Evolutionary conservation across 225 moss, liverwort and hornwort genomes (phyloP), one percentile per base, ranked within the genome.

Genomic region (Bryoerythrophyllum caledonicum): DNA sequence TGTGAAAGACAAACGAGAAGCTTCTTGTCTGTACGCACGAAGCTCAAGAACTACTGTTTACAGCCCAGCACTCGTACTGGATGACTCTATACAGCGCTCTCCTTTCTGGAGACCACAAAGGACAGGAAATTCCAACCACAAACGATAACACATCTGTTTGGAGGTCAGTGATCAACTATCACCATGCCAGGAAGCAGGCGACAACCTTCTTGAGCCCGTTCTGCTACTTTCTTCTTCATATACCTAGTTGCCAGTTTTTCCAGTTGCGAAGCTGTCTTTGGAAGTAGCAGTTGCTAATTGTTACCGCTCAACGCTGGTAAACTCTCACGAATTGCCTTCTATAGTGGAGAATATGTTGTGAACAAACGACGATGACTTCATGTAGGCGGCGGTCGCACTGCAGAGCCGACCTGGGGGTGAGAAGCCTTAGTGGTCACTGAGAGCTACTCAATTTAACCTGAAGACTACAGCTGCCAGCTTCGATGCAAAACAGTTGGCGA

Each of bases 341-440:
- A 55, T 23, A 55, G 21, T 55, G 25, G 38, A 75, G 57, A 58
- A 27, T 17, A 64, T 75, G 35, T 40, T 65, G 57, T 28, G 35
- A 75, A 57, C 66, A 63, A 5, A 69, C 70, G 8, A 61, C 14
- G 43, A 67, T 23, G 28, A 52, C 40, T 74, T 62, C 19, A 26
- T 79, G 27, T 19, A 70, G 48, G 63, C 63, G 43, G 53, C 74
- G 52, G 56, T n/a, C 69, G 10, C 63, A 69, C 44, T 79, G 74
- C 54, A 20, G 56, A 63, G 53, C 13, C 11, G 32, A 32, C 53
- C 60, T 71, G 43, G 20, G 43, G 25, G 40, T 41, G 35, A 72
- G 24, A 76, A 32, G 52, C 25, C 38, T 21, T 66, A 6, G 48
- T 7, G 26, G 44, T 67, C 60, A 59, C 67, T 53, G 52, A 53